These are phyloP conservation scores for Diaporthe velutina DNA, from an alignment of 2,329 filamentous ascomycete species.

Conservation along the genomic window DNA sequence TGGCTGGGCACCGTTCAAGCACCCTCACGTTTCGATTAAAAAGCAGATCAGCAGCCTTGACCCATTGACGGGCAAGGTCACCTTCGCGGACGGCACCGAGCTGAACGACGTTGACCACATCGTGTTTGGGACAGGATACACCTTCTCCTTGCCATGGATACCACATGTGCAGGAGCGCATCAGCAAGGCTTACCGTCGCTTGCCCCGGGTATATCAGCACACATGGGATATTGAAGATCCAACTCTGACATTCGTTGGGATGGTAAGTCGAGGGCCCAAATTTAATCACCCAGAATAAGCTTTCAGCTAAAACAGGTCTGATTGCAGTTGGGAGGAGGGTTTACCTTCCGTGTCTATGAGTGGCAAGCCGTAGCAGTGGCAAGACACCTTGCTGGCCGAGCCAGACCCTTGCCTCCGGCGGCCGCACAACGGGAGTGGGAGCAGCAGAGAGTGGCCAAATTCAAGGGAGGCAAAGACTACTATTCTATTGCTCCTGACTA, in stretches of 20 bases:
- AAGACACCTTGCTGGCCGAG: slow-evolving; percentile 50
- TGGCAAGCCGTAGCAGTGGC: slow-evolving; percentile 55
- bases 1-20: slow-evolving; percentile 67
- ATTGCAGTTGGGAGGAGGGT: slow-evolving; percentile 50
- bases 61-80: slow-evolving; percentile 52
- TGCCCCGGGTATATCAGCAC: slow-evolving; percentile 53
- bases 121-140: slow-evolving; percentile 72
- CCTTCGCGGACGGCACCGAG: slow-evolving; percentile 64
- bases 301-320: not conserved
- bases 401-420: slow-evolving; percentile 10
- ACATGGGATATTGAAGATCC: slow-evolving; percentile 53
- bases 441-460: slow-evolving; percentile 45
- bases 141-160: slow-evolving; percentile 68
- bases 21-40: slow-evolving; percentile 60
- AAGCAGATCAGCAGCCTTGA: slow-evolving; percentile 59
- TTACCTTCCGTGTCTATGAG: slow-evolving; percentile 54
- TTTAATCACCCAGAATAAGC: not conserved
- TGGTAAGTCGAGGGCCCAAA: slow-evolving; percentile 44
- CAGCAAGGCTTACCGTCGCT: slow-evolving; percentile 48
- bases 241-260: slow-evolving; percentile 50
- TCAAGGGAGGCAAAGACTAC: slow-evolving; percentile 50
- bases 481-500: slow-evolving; percentile 52
- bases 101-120: slow-evolving; percentile 66
- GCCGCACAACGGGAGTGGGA: slow-evolving; percentile 47
- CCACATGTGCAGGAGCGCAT: slow-evolving; percentile 60